Evolutionary conservation across 352 stramenopile genomes (phyloP).

Genomic region (Phytophthora nicotianae): DNA sequence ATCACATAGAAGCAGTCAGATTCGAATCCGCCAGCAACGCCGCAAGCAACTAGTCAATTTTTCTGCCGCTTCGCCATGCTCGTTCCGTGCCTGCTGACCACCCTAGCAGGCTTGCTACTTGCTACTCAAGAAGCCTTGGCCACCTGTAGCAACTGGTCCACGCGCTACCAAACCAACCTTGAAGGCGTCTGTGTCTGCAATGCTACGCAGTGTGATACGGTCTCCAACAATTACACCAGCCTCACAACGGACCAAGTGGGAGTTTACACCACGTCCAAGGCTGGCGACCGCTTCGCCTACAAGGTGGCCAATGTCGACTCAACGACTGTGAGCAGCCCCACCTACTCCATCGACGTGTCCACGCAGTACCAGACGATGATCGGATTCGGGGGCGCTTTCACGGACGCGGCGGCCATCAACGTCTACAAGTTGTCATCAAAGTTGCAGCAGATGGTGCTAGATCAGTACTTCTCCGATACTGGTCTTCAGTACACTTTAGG

Average conservation of each 20-base stretch:
- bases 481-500: constrained; percentile 86
- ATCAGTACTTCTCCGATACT: constrained; percentile 77
- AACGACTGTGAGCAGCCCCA: constrained; percentile 30
- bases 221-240: constrained; percentile 50
- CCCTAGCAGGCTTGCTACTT: constrained; percentile 6
- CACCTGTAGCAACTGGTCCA: constrained; percentile 50
- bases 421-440: constrained; percentile 65
- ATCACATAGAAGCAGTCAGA: background rate
- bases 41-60: background rate
- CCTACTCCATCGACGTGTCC: constrained; percentile 55
- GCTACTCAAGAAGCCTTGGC: constrained; percentile 13
- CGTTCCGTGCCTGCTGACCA: constrained; percentile 5
- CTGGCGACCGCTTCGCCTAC: constrained; percentile 51
- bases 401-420: constrained; percentile 84
- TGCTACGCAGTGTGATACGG: constrained; percentile 53
- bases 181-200: constrained; percentile 62
- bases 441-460: constrained; percentile 70
- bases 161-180: constrained; percentile 48
- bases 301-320: constrained; percentile 36
- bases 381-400: constrained; percentile 92
- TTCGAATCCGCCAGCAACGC: background rate
- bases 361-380: constrained; percentile 81
- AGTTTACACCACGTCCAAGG: constrained; percentile 54
- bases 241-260: constrained; percentile 45
- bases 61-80: background rate